phyloP scores from a whole-genome alignment of 441 rosid genomes.

The Manihot esculenta region DNA sequence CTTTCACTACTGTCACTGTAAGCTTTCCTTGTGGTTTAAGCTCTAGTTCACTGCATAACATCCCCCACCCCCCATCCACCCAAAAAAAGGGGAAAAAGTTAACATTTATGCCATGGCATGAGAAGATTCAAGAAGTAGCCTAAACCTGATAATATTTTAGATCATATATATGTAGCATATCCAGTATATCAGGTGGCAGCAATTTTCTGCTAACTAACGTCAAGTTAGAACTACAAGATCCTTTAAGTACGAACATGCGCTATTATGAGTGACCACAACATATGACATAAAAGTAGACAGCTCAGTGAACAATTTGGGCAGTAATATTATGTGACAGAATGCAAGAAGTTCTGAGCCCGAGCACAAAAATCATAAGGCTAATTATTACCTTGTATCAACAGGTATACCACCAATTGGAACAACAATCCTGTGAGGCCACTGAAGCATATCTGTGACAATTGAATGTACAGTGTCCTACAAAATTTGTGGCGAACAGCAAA shows the following conservation, averaged over 20 bases:
- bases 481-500: slow-evolving; percentile 14
- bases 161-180: slow-evolving; percentile 1
- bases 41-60: slow-evolving; percentile 72
- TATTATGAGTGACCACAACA: neutral
- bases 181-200: neutral
- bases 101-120: neutral
- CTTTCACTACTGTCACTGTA: slow-evolving; percentile 59
- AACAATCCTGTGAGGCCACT: slow-evolving; percentile 98
- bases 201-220: neutral
- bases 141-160: neutral
- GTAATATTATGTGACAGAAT: neutral
- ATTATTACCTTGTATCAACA: slow-evolving; percentile 72
- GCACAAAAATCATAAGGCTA: slow-evolving; percentile 21
- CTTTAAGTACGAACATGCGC: neutral
- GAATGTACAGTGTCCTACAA: slow-evolving; percentile 80
- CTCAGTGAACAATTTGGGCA: slow-evolving; percentile 25
- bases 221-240: neutral
- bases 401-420: slow-evolving; percentile 93
- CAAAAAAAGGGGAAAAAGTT: neutral
- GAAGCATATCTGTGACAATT: slow-evolving; percentile 87
- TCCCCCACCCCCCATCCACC: neutral
- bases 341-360: neutral
- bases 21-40: slow-evolving; percentile 94
- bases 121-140: neutral
- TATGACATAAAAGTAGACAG: slow-evolving; percentile 10